Conservation (phyloP, 2,329 filamentous ascomycete genomes). For the Leptographium procerum region DNA sequence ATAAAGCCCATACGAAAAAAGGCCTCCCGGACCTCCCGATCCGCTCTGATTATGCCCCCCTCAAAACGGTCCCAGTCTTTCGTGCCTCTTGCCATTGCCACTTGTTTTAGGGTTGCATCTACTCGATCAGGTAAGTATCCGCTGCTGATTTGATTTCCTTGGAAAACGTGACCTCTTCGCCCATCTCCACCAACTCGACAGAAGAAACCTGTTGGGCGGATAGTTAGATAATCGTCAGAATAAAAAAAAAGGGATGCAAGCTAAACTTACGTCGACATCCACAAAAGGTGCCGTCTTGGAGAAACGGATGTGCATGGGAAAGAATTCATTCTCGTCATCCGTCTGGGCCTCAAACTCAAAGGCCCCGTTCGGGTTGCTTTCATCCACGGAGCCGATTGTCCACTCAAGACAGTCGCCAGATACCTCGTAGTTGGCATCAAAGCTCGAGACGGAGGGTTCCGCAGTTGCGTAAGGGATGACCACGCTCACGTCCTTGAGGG, state of each 20-base stretch:
- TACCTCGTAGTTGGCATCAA: constrained; percentile 89
- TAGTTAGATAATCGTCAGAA: constrained; percentile 13
- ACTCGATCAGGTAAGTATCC: constrained; percentile 68
- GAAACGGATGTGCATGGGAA: constrained; percentile 91
- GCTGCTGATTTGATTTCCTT: constrained; percentile 70
- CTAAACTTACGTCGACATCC: constrained; percentile 72
- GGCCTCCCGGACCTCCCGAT: not conserved
- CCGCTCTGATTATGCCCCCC: not conserved
- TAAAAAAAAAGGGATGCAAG: constrained; percentile 15
- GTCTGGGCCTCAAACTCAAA: constrained; percentile 94
- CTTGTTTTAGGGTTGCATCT: constrained; percentile 15
- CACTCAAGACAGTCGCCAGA: constrained; percentile 88
- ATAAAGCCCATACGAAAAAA: not conserved
- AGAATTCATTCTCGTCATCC: constrained; percentile 85
- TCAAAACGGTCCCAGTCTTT: not conserved
- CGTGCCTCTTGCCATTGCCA: not conserved
- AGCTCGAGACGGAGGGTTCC: constrained; percentile 83
- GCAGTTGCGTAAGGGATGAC: constrained; percentile 75
- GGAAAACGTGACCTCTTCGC: constrained; percentile 70
- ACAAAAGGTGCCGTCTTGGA: constrained; percentile 77
- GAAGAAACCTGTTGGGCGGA: constrained; percentile 41
- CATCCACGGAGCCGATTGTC: constrained; percentile 78
- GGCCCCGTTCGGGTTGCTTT: constrained; percentile 69
- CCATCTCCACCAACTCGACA: constrained; percentile 61
- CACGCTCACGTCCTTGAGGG: constrained; percentile 74